Evolutionary conservation across 495 filamentous ascomycete genomes (phyloP), one percentile per base, ranked within the genome.

Genomic region (Hypoxylon rickii): DNA sequence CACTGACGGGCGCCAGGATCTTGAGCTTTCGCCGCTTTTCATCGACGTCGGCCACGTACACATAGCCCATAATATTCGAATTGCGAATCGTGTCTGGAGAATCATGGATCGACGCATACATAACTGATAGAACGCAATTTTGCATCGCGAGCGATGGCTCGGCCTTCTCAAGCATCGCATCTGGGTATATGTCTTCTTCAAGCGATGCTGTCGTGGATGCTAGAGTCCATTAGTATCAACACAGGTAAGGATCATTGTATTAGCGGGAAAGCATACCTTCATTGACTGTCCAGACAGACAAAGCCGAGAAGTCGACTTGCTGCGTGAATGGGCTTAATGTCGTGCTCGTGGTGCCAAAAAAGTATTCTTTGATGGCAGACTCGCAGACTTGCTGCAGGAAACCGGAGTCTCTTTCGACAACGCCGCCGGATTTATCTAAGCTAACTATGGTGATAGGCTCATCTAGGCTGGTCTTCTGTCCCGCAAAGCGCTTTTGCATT

Each of bases 41-140:
- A 58, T 99, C 93, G 6, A 97, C 92, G 42, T 94, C 89, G 0
- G 87, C 83, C 24, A 99, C 86, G 66, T 95, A 96, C 31, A 96
- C 80, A 70, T 95, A 97, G 4, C 94, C 94, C 78, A 95, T 86
- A 15, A 97, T 85, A 33, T 87, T 90, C 0, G 92, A 86, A 58
- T 94, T 89, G 10, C 89, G 84, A 37, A 98, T 85, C 3, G 83
- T 79, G 31, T 90, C 83, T 6, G 86, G 77, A 3, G 78, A 75
- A 44, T 92, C 89, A 3, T 78, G 82, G 1, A 82, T 65, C 1
- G 86, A 75, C 1, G 86, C 88, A 42, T 89, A 83, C 55, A 92
- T 87, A 49, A 98, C 83, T 1, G 92, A 90, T 1, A 97, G 78
- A 1, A 96, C 78, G 52, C 86, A 86, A 61, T 85, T 78, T 40